A percentile compares a stretch with the other conserved stretches of the same genome.
Conservation (phyloP, 306 rosid genomes). For the Oemleria cerasiformis region DNA sequence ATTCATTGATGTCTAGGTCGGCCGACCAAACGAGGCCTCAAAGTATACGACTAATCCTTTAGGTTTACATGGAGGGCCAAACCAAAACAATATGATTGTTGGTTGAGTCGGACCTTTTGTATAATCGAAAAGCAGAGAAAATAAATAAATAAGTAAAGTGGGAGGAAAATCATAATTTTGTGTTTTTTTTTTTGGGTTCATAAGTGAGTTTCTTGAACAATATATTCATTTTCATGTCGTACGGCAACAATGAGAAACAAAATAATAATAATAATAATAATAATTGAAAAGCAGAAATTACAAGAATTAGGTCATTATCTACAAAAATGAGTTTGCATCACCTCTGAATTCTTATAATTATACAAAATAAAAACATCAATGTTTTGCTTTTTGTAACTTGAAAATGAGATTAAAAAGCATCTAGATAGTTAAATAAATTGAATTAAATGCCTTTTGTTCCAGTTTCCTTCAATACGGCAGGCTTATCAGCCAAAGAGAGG, state of each 20-base stretch:
- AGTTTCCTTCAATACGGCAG: slow-evolving; percentile 32
- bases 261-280: no score
- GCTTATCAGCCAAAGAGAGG: slow-evolving; percentile 54
- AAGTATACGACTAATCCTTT: no score
- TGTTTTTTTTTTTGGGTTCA: no score
- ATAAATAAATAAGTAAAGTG: no score
- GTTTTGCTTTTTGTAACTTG: neutral
- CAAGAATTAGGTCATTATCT: neutral
- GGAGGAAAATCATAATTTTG: no score
- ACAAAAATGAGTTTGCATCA: slow-evolving; percentile 6
- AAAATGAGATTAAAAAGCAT: neutral
- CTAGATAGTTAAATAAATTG: slow-evolving; percentile 10
- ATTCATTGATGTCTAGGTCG: no score
- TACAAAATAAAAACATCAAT: slow-evolving; percentile 1
- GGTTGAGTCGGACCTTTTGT: no score
- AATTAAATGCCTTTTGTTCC: slow-evolving; percentile 73
- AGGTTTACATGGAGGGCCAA: no score
- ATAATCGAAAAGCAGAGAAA: no score
- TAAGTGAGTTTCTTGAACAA: no score
- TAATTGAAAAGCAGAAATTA: neutral
- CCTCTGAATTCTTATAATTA: slow-evolving; percentile 13
- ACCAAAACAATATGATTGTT: no score
- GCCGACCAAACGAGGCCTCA: no score
- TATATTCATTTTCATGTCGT: neutral
- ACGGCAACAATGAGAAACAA: neutral